These are phyloP conservation scores for Casuarina equisetifolia DNA, from an alignment of 306 rosid species.

Conservation along the genomic window DNA sequence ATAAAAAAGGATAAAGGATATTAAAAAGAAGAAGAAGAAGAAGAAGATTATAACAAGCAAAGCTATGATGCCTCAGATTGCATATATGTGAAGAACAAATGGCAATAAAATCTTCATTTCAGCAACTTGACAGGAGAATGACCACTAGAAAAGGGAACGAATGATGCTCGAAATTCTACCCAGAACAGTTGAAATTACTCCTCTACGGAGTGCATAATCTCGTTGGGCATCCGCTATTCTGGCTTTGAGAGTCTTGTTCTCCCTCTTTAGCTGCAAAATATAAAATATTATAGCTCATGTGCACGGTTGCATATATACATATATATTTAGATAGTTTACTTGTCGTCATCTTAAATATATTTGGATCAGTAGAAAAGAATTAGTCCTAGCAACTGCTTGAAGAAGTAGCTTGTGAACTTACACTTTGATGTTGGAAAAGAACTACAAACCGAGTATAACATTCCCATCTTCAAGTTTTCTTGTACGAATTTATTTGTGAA, in stretches of 20 bases:
- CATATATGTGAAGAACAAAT: neutral
- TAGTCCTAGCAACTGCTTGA: neutral
- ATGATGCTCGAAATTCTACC: slow-evolving; percentile 29
- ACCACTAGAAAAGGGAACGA: slow-evolving; percentile 25
- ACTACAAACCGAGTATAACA: no score
- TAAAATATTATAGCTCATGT: neutral
- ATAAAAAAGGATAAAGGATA: no score
- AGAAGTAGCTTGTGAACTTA: neutral
- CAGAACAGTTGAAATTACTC: slow-evolving; percentile 26
- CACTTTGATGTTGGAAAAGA: neutral
- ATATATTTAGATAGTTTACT: neutral
- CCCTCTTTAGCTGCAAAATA: slow-evolving; percentile 56
- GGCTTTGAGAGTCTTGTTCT: slow-evolving; percentile 58
- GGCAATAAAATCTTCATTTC: slow-evolving; percentile 17
- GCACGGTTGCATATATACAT: neutral
- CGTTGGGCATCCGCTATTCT: slow-evolving; percentile 37
- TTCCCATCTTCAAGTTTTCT: no score
- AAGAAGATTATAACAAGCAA: no score
- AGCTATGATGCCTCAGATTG: no score
- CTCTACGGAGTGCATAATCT: slow-evolving; percentile 21
- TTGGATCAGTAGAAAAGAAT: neutral
- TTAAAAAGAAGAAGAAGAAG: no score
- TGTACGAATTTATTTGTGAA: no score
- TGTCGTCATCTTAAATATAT: neutral
- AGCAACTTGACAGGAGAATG: slow-evolving; percentile 17